phyloP scores from a whole-genome alignment of 257 asterid genomes.

The Echites panduratus region DNA sequence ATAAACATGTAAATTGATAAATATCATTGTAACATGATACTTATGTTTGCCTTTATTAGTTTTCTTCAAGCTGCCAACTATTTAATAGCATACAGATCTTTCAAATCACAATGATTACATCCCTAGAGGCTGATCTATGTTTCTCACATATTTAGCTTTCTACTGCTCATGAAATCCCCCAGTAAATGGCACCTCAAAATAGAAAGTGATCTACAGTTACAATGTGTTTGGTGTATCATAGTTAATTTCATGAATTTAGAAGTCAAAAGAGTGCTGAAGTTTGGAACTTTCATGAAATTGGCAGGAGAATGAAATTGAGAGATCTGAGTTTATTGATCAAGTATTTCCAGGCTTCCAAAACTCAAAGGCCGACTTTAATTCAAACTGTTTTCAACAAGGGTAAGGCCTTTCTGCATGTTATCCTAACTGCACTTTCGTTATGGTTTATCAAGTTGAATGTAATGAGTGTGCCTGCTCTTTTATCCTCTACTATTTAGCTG shows the following conservation, averaged over 20 bases:
- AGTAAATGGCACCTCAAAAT: neutral
- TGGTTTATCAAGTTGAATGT: neutral
- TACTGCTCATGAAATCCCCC: neutral
- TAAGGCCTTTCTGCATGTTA: constrained; percentile 17
- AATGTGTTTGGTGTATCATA: neutral
- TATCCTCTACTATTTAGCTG: neutral
- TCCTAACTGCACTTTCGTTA: neutral
- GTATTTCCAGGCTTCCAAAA: constrained; percentile 16
- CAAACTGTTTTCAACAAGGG: constrained; percentile 23
- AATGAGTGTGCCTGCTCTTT: neutral
- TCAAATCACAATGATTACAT: neutral
- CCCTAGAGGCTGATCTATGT: neutral
- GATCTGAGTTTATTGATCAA: constrained; percentile 8
- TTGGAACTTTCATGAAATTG: constrained; percentile 12
- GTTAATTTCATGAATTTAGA: neutral
- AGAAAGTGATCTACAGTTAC: neutral
- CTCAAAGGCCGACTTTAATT: constrained; percentile 20
- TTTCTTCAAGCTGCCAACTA: neutral
- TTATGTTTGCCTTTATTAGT: neutral
- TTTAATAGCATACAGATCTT: neutral
- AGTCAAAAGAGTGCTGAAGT: neutral
- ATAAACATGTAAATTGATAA: neutral
- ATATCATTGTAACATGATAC: no score
- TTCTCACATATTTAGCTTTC: neutral
- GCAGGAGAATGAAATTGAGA: constrained; percentile 24